Conservation (phyloP, 768 basidiomycete species). For the Mycena chlorophos region DNA sequence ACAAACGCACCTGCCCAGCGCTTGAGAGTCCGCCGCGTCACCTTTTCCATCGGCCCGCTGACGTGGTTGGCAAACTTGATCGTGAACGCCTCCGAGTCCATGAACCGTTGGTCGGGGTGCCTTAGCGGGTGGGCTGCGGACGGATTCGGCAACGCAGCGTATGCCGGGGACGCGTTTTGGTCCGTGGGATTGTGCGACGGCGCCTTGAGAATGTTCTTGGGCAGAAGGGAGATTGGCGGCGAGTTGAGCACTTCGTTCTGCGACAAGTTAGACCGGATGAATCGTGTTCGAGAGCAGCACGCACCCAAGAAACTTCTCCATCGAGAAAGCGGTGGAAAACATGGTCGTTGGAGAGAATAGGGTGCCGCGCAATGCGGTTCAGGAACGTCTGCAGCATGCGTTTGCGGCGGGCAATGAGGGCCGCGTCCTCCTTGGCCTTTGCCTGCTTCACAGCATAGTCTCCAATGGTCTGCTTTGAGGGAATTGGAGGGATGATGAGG, state of each 20-base stretch:
- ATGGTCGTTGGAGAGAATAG: constrained; percentile 94
- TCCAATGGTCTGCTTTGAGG: constrained; percentile 91
- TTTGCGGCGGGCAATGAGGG: constrained; percentile 88
- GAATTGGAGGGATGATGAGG: constrained; percentile 95
- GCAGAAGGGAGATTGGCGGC: constrained; percentile 84
- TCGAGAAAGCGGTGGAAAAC: constrained; percentile 96
- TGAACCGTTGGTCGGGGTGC: constrained; percentile 90
- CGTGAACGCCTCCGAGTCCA: constrained; percentile 95
- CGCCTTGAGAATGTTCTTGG: constrained; percentile 94
- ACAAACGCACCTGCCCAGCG: constrained; percentile 81
- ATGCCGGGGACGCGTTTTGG: constrained; percentile 66
- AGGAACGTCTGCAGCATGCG: constrained; percentile 95
- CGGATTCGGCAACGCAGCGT: constrained; percentile 85
- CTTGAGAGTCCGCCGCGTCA: constrained; percentile 88
- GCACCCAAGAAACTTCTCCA: constrained; percentile 93
- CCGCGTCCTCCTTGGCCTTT: constrained; percentile 94
- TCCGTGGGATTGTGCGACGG: constrained; percentile 95
- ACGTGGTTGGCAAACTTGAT: constrained; percentile 93
- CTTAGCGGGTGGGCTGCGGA: constrained; percentile 87
- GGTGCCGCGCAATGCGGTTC: constrained; percentile 85
- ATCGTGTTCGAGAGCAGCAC: constrained; percentile 24
- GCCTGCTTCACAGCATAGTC: constrained; percentile 97
- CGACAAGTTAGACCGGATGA: neutral
- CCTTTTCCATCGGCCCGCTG: constrained; percentile 92
- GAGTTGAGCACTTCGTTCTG: constrained; percentile 92